A percentile compares a stretch with the other conserved stretches of the same genome.
Conservation (phyloP, 257 asterid genomes). For the Solanum rostratum region DNA sequence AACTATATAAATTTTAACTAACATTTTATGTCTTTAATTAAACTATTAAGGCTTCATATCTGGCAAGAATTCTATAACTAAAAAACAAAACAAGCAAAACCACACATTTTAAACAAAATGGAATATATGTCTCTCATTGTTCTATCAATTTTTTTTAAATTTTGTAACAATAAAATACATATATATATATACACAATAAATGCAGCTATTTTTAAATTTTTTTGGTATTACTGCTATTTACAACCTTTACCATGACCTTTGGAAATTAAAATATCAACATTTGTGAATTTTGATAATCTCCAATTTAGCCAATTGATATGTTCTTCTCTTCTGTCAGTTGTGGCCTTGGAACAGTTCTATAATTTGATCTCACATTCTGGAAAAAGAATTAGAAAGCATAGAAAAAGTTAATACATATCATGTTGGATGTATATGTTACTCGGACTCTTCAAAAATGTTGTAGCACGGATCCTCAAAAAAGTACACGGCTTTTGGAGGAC, state of each 20-base stretch:
- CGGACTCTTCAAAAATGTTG: not conserved
- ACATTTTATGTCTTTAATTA: too few relatives aligned
- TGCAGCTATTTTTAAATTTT: not conserved
- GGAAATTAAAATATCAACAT: not conserved
- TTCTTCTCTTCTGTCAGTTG: constrained; percentile 22
- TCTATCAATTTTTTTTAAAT: not conserved
- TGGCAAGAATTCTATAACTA: not conserved
- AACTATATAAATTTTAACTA: too few relatives aligned
- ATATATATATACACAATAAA: not conserved
- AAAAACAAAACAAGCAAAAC: not conserved
- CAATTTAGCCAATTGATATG: constrained; percentile 10
- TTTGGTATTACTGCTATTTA: not conserved
- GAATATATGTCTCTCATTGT: not conserved
- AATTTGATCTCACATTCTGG: constrained; percentile 79
- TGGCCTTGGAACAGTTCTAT: constrained; percentile 39
- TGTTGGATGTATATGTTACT: not conserved
- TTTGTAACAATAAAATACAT: not conserved
- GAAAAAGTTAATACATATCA: not conserved
- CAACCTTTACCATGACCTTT: not conserved
- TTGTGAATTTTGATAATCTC: not conserved
- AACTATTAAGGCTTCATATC: not conserved
- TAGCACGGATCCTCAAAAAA: not conserved
- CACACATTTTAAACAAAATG: not conserved
- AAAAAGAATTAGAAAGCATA: not conserved
- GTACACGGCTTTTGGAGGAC: not conserved